Percentiles rank a stretch among this genome's conserved stretches.
Evolutionary conservation across 176 grass and related monocot genomes (phyloP).

Genomic region (Phyllostachys edulis): DNA sequence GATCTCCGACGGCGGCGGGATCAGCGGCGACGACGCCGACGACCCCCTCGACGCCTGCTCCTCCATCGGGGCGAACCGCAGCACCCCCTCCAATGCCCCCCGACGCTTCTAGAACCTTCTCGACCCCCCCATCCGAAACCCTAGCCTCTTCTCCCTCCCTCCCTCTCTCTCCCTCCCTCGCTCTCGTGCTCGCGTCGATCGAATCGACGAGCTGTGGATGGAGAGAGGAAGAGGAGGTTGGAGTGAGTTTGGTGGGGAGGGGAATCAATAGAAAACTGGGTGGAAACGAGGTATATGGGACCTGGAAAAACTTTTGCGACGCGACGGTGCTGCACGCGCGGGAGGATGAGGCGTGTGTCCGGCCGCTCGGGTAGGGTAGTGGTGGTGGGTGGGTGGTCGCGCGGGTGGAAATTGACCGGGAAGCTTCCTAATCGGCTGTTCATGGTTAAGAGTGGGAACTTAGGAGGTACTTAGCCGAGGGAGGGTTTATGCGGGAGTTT

Average conservation of each 20-base stretch:
- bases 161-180: neutral
- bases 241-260: neutral
- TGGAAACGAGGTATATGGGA: conserved; percentile 41
- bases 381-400: neutral
- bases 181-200: conserved; percentile 10
- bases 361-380: neutral
- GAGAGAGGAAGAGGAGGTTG: neutral
- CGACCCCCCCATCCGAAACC: conserved; percentile 29
- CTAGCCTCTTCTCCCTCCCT: neutral
- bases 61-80: conserved; percentile 38
- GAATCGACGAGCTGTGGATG: conserved; percentile 9
- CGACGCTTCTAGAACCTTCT: conserved; percentile 26
- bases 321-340: neutral
- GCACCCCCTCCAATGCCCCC: no score
- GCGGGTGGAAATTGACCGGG: neutral
- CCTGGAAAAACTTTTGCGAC: neutral
- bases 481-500: no score
- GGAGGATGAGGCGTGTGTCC: neutral
- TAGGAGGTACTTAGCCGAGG: no score
- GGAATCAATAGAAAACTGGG: neutral
- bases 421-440: neutral
- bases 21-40: conserved; percentile 56
- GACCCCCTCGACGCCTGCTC: conserved; percentile 45
- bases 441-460: neutral
- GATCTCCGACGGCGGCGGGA: conserved; percentile 71